A percentile compares a stretch with the other conserved stretches of the same genome.
Evolutionary conservation across 2,329 filamentous ascomycete genomes (phyloP).

Genomic region (Leptosphaerulina australis): DNA sequence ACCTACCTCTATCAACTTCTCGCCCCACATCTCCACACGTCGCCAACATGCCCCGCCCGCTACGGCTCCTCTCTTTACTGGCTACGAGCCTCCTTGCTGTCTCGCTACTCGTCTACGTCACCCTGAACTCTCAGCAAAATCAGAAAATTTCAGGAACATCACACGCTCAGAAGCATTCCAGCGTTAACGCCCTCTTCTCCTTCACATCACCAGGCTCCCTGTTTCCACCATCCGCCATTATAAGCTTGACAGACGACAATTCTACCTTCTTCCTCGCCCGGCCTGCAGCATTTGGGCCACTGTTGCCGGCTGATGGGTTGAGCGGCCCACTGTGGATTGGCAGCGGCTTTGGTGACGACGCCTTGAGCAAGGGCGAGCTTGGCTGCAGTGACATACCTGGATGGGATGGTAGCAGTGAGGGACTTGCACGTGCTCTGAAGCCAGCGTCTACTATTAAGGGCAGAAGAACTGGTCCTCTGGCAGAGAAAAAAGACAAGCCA

Average conservation of each 20-base stretch:
- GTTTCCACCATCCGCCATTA: constrained; percentile 93
- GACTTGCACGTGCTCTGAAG: constrained; percentile 12
- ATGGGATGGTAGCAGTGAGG: constrained; percentile 67
- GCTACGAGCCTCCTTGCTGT: constrained; percentile 52
- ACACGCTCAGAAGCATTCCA: constrained; percentile 37
- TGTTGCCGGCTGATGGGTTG: constrained; percentile 74
- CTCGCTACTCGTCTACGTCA: constrained; percentile 52
- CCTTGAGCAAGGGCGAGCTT: constrained; percentile 73
- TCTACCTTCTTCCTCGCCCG: constrained; percentile 94
- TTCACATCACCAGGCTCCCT: constrained; percentile 74
- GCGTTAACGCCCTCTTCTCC: constrained; percentile 53
- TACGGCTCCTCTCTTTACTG: constrained; percentile 50
- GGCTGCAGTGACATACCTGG: constrained; percentile 94
- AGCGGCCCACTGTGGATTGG: constrained; percentile 94
- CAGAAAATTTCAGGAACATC: constrained; percentile 25
- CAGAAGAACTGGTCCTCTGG: constrained; percentile 13
- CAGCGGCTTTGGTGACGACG: constrained; percentile 84
- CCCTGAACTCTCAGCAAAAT: constrained; percentile 31
- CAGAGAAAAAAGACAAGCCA: constrained; percentile 12
- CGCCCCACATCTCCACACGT: constrained; percentile 9
- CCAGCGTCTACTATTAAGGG: constrained; percentile 12
- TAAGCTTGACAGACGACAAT: constrained; percentile 96
- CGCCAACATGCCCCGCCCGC: constrained; percentile 44
- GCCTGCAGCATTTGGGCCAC: constrained; percentile 89
- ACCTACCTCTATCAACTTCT: not conserved